Conservation (phyloP, 345 rosid genomes). For the Citrus australasica region DNA sequence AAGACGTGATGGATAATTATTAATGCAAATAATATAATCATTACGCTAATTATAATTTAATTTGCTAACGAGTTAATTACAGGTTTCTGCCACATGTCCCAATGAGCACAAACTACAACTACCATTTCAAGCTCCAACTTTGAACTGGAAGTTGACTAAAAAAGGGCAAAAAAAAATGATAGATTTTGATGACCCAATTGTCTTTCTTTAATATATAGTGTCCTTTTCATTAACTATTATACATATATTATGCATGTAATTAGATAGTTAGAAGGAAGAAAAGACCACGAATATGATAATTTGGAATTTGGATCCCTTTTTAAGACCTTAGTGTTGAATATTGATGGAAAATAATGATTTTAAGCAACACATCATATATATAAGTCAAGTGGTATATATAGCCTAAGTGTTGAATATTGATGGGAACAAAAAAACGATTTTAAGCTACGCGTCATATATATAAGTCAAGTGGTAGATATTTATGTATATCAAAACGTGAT, state of each 20-base stretch:
- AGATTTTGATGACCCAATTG: background rate
- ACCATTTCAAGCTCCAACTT: conserved; percentile 8
- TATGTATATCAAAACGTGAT: too few relatives aligned
- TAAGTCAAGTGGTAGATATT: too few relatives aligned
- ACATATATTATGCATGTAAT: background rate
- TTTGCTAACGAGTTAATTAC: background rate
- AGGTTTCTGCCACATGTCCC: background rate
- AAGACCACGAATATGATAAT: too few relatives aligned
- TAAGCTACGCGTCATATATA: too few relatives aligned
- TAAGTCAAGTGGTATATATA: too few relatives aligned
- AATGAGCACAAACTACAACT: background rate
- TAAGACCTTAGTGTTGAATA: too few relatives aligned
- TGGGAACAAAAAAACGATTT: too few relatives aligned
- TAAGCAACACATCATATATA: too few relatives aligned
- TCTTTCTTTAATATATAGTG: background rate
- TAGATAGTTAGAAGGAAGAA: background rate
- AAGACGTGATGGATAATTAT: background rate
- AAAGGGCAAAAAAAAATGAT: too few relatives aligned
- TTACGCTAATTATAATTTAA: background rate
- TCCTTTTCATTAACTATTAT: background rate
- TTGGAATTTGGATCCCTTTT: too few relatives aligned
- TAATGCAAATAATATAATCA: background rate
- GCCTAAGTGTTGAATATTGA: too few relatives aligned
- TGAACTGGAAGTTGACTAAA: conserved; percentile 6
- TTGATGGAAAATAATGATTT: too few relatives aligned